Base-by-base conservation (phyloP, 805 yeast genomes). In the Candida pseudofarinosa region DNA sequence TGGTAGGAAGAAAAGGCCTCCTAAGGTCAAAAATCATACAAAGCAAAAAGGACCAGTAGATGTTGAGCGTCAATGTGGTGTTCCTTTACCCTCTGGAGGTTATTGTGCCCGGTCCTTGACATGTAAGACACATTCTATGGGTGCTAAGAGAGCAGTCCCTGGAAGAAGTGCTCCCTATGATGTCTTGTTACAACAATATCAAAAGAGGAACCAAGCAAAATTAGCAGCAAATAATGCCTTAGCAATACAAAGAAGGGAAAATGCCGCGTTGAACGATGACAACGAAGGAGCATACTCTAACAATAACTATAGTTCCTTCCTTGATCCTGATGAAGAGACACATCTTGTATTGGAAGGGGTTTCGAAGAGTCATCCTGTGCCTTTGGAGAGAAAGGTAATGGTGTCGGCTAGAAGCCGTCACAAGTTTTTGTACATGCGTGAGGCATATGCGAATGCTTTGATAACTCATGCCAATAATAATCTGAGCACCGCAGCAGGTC, bases 51-150 rank as follows among this genome's bases (percentile, higher is more conserved):
- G 90, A 19, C 90, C 96, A 3, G 89, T 89, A 18, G 95, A 89
- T 61, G 95, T 89, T 38, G 95, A 89, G 57, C 80, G 79, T 51
- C 98, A 93, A 65, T 93, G 99, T 73, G 99, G 99, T 62, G 98
- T 93, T 10, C 85, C 88, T 4, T 68, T 93, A 46, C 89, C 96
- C 0, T 85, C 84, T 50, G 98, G 97, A n/a, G 96, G 95, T 0
- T 84, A 81, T 52, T 93, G 99, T 72, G 97, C 97, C 3, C 76
- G 99, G 39, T 89, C 97, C 0, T 71, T 93, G 46, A 93, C 99
- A 0, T 93, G 99, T 74, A 93, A 93, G 60, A 89, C 97, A 0
- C 99, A 93, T 64, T 88, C 98, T 1, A 90, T 93, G 97, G 97
- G 97, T 28, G 96, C 97, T 19, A 93, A 93, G 56, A 78, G 99